Base-by-base conservation (phyloP, 192 early-diverging fungal genomes). In the Phycomyces blakesleeanus region DNA sequence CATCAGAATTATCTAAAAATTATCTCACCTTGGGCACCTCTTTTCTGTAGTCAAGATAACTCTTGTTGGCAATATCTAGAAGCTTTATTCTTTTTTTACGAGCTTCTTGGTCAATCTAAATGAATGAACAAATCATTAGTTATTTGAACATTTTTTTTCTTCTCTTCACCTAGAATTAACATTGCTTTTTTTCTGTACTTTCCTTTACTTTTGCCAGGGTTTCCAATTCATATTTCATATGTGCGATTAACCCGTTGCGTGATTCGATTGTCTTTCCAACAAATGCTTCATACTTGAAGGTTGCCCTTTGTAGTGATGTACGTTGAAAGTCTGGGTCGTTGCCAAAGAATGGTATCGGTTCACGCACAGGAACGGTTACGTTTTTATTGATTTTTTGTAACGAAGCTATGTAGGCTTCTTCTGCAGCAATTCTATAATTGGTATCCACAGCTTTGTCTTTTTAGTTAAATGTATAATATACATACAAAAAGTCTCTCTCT, bases 11-110 rank as follows among this genome's bases (percentile, higher is more conserved):
- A 20, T 41, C 20, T 24, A 8, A 22, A 39, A 25, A 40, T 38
- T 3, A 24, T 18, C 26, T 41, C 67, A 76, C 74, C 68, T 76
- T 76, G 9, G 44, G 10, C n/a, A 76, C 18, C 24, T 70, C 65
- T 10, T 51, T 29, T 8, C 69, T 68, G 39, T 41, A 61, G 8
- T 25, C 58, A 51, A 50, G 24, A 29, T 76, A 76, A 7, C 61
- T 42, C 18, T 34, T 55, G 59, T 76, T 76, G 7, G n/a, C 55
- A 4, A 71, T 65, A 9, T 40, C 25, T 9, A 65, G 34, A 11
- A 24, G 56, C 20, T 74, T 74, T 10, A 63, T 26, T 12, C 16
- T 54, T 27, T 68, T 68, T 40, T 66, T 52, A 3, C 51, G 41
- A 6, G 24, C 14, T 47, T 74, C 72, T 21, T 68, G 66, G 6